Conservation (phyloP, 352 stramenopile species). For the Phytophthora multivora region DNA sequence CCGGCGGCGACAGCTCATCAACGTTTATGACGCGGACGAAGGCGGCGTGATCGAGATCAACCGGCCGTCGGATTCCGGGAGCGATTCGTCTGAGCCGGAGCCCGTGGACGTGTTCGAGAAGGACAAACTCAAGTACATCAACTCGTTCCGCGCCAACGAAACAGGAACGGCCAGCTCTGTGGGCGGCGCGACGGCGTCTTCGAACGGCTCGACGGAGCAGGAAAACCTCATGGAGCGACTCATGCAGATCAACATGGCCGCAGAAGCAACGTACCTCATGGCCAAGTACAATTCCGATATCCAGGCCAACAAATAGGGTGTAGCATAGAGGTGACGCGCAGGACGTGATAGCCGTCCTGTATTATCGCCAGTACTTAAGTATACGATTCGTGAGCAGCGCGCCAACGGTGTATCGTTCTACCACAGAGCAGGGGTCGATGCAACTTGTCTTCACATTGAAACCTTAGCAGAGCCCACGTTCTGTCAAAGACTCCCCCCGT, state of each 20-base stretch:
- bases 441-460: neutral
- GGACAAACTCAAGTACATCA: slow-evolving; percentile 74
- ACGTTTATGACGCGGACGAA: slow-evolving; percentile 44
- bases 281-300: slow-evolving; percentile 73
- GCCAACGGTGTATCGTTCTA: too few relatives aligned
- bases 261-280: slow-evolving; percentile 73
- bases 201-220: slow-evolving; percentile 30
- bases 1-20: slow-evolving; percentile 8
- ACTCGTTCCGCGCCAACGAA: slow-evolving; percentile 49
- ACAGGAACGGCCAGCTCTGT: slow-evolving; percentile 2
- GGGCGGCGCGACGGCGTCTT: slow-evolving; percentile 10
- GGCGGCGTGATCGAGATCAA: slow-evolving; percentile 46
- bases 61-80: slow-evolving; percentile 22
- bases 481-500: too few relatives aligned
- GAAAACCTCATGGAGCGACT: slow-evolving; percentile 65
- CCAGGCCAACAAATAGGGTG: slow-evolving; percentile 30
- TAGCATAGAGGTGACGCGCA: neutral
- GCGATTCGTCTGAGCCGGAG: slow-evolving; percentile 32
- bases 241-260: slow-evolving; percentile 68
- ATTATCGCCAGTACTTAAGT: slow-evolving; percentile 9
- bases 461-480: too few relatives aligned
- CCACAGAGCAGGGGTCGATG: neutral
- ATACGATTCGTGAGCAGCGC: slow-evolving; percentile 3
- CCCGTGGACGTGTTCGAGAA: slow-evolving; percentile 49
- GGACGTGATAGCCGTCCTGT: neutral